Base-by-base conservation (phyloP, 2,329 filamentous ascomycete genomes). In the Scytalidium lignicola region DNA sequence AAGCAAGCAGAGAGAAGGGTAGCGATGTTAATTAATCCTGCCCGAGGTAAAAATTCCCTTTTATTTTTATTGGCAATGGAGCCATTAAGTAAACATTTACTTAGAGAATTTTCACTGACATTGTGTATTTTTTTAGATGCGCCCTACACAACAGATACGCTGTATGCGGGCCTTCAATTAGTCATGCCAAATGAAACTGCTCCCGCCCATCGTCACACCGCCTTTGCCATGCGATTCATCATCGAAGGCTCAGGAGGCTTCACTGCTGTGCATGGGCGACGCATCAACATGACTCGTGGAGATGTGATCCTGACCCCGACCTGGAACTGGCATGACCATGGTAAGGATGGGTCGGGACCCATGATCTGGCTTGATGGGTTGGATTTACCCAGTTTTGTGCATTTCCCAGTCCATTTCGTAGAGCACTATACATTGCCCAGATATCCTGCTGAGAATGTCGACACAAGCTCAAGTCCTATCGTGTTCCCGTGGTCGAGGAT, bases 261-360 rank as follows among this genome's bases (percentile, higher is more conserved):
- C 57, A 82, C 79, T 0, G 76, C 78, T 1, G 74, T 82, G 0
- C 74, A 79, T 44, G 77, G 79, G 4, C 64, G 68, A 40, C 72
- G 75, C 47, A 75, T 82, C 54, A 62, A 66, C 2, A 75, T 82
- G 60, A 58, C 67, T 18, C 67, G 71, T 2, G 77, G 78, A 8
- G 78, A 82, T 53, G 74, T 82, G 1, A 75, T 82, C 13, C 62
- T 81, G 1, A 82, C 79, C 0, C 79, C 78, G 0, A 74, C 70
- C 0, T 82, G 78, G 78, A 74, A 79, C 57, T 82, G 75, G 70
- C 78, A 80, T 51, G 79, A 82, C 51, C 78, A 82, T 49, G 79
- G 79, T 2, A 81, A 81, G 43, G 76, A 82, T 49, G 74, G 76
- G 8, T 65, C 67, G 1, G 68, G 67, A 1, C 75, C 76, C 0